Conservation (phyloP, 2,329 filamentous ascomycete species). For the Fonsecaea erecta region DNA sequence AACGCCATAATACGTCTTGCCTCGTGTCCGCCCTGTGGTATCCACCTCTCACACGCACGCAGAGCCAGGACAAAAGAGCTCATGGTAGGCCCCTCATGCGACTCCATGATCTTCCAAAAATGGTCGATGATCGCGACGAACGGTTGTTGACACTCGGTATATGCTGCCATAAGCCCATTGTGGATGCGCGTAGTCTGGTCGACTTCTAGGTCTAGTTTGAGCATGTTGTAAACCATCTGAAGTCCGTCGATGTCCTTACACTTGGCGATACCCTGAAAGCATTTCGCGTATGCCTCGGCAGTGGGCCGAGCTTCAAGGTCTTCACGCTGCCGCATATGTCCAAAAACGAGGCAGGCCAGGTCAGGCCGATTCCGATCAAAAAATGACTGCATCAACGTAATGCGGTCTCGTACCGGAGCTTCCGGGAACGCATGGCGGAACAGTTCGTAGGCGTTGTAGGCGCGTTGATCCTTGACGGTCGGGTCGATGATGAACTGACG, state of each 20-base stretch:
- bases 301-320: conserved; percentile 68
- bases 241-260: conserved; percentile 67
- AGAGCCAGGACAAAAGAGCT: conserved; percentile 81
- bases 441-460: conserved; percentile 66
- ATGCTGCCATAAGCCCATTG: conserved; percentile 87
- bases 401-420: conserved; percentile 68
- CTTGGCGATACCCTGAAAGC: conserved; percentile 74
- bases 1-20: conserved; percentile 59
- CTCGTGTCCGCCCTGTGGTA: conserved; percentile 48
- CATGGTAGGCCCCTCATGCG: conserved; percentile 83
- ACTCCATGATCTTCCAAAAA: conserved; percentile 84
- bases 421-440: conserved; percentile 63
- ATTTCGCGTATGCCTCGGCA: conserved; percentile 74
- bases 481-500: conserved; percentile 69
- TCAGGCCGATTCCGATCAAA: conserved; percentile 77
- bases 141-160: conserved; percentile 70
- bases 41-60: conserved; percentile 70
- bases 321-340: conserved; percentile 85
- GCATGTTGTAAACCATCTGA: conserved; percentile 83
- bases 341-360: conserved; percentile 84
- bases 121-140: conserved; percentile 67
- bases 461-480: conserved; percentile 64
- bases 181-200: conserved; percentile 75
- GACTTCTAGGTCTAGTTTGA: conserved; percentile 87
- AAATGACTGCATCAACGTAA: conserved; percentile 78